Conservation (phyloP, 176 grass and related monocot genomes). For the Oryza coarctata region DNA sequence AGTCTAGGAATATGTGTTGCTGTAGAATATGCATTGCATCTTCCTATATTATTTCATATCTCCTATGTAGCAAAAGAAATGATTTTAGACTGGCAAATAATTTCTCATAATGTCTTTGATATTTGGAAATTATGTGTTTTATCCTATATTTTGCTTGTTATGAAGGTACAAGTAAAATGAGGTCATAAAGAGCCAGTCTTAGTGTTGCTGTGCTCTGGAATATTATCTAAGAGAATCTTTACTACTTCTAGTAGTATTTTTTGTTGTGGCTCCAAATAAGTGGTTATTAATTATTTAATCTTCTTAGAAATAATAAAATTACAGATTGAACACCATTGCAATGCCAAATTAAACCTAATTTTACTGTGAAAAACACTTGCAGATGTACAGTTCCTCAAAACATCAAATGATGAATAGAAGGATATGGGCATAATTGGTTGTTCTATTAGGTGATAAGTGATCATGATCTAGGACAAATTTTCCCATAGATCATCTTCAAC, state of each 20-base stretch:
- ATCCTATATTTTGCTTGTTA: background rate
- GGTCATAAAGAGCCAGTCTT: background rate
- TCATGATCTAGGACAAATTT: background rate
- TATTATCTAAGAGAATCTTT: background rate
- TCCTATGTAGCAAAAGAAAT: background rate
- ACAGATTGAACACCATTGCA: background rate
- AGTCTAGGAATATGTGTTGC: constrained; percentile 17
- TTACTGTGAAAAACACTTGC: background rate
- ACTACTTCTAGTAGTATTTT: background rate
- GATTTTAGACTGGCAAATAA: background rate
- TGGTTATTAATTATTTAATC: background rate
- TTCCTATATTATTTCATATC: constrained; percentile 3
- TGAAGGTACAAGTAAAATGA: background rate
- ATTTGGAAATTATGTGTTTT: background rate
- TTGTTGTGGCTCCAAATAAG: background rate
- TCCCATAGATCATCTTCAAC: background rate
- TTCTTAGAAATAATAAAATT: background rate
- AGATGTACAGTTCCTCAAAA: background rate
- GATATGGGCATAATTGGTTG: background rate
- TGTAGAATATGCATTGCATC: constrained; percentile 20
- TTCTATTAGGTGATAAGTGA: background rate
- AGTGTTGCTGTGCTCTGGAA: background rate
- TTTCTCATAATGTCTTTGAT: constrained; percentile 18
- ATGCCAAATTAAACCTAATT: background rate
- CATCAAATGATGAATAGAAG: background rate